Evolutionary conservation across 768 basidiomycete genomes (phyloP).

Genomic region (Sporobolomyces roseus): DNA sequence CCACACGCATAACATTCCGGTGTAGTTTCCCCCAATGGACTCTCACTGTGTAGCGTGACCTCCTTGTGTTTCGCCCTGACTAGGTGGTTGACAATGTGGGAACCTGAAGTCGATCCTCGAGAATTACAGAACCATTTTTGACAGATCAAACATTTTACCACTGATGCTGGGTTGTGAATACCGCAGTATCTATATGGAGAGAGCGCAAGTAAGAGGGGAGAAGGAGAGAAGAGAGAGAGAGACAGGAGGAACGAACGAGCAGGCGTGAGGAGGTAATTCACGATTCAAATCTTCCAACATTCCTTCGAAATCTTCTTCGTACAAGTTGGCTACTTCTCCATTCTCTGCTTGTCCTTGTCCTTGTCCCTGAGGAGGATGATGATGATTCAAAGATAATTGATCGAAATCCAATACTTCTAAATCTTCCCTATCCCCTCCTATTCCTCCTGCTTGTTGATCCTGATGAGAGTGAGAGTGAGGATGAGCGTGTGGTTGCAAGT

Average conservation of each 20-base stretch:
- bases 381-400: constrained; percentile 18
- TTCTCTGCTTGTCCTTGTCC: background rate
- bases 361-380: constrained; percentile 3
- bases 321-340: constrained; percentile 27
- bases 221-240: background rate
- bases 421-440: constrained; percentile 6
- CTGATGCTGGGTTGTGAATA: constrained; percentile 93
- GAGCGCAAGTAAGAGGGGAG: background rate
- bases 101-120: constrained; percentile 84
- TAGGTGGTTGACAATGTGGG: constrained; percentile 97
- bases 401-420: constrained; percentile 14
- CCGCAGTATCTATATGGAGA: constrained; percentile 86
- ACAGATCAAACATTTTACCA: constrained; percentile 89
- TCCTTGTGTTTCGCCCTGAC: constrained; percentile 99
- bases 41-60: constrained; percentile 91
- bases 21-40: constrained; percentile 91
- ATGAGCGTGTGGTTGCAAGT: background rate
- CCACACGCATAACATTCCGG: constrained; percentile 99
- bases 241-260: constrained; percentile 62
- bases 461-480: constrained; percentile 1
- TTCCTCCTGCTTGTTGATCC: background rate
- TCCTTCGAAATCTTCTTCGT: constrained; percentile 81
- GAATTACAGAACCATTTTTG: constrained; percentile 99
- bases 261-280: constrained; percentile 86
- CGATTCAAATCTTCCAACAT: constrained; percentile 86